A percentile compares a stretch with the other conserved stretches of the same genome.
Conservation (phyloP, 768 basidiomycete species). For the Kwoniella bestiolae region DNA sequence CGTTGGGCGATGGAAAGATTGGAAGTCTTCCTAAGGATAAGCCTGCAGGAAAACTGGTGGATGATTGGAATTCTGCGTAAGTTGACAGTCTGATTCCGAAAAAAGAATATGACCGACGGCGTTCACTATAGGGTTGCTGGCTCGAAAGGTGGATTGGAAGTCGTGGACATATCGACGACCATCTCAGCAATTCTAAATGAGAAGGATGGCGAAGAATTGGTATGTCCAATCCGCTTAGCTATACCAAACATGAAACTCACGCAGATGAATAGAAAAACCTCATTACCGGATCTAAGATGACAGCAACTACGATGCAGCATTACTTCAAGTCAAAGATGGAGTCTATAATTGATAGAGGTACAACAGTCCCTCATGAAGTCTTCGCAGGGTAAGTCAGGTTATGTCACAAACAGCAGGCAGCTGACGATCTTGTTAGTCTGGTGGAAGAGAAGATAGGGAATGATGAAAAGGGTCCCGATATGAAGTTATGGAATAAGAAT, state of each 20-base stretch:
- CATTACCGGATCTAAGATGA: constrained; percentile 74
- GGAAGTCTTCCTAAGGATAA: constrained; percentile 81
- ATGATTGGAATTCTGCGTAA: constrained; percentile 76
- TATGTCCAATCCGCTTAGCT: constrained; percentile 58
- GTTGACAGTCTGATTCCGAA: constrained; percentile 9
- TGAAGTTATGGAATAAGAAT: constrained; percentile 80
- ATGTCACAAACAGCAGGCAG: neutral
- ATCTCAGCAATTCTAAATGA: constrained; percentile 78
- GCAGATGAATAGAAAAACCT: constrained; percentile 68
- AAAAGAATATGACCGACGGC: neutral
- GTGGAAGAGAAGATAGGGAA: constrained; percentile 88
- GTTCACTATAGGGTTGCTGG: constrained; percentile 58
- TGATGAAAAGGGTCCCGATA: constrained; percentile 85
- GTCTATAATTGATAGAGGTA: constrained; percentile 86
- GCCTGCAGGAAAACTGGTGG: constrained; percentile 79
- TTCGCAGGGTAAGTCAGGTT: constrained; percentile 62
- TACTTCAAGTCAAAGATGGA: constrained; percentile 88
- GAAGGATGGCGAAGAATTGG: constrained; percentile 91
- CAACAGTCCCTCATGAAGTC: constrained; percentile 85
- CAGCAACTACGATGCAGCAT: constrained; percentile 80
- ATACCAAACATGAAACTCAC: neutral
- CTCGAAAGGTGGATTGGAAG: constrained; percentile 68
- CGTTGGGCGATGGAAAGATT: constrained; percentile 57
- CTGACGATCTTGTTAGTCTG: constrained; percentile 59
- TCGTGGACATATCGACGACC: constrained; percentile 76